phyloP scores from a whole-genome alignment of 768 basidiomycete genomes.

The Neoboletus subvelutipes region DNA sequence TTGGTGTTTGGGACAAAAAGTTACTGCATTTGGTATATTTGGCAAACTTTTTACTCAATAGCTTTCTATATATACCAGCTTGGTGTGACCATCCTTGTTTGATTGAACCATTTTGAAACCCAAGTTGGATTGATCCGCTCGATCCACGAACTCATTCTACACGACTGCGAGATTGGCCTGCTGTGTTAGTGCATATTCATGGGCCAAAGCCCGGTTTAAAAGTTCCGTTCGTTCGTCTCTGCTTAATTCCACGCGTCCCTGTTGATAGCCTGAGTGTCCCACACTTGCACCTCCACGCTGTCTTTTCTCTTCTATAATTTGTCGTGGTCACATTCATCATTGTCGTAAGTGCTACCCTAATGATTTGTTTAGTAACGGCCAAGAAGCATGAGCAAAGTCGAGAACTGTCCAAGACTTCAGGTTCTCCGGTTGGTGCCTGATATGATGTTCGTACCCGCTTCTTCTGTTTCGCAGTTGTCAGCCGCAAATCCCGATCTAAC shows the following conservation, averaged over 20 bases:
- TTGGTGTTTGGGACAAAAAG: not conserved
- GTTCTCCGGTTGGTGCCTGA: not conserved
- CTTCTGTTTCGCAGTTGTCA: not conserved
- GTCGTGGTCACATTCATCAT: too few species aligned
- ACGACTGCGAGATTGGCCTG: too few species aligned
- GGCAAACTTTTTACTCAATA: not conserved
- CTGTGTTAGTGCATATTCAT: not conserved
- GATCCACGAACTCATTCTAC: not conserved
- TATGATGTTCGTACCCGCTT: not conserved
- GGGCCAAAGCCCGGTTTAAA: too few species aligned
- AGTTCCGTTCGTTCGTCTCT: too few species aligned
- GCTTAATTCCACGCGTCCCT: too few species aligned
- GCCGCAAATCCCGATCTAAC: not conserved
- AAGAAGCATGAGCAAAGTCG: not conserved
- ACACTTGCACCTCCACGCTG: slow-evolving; percentile 3
- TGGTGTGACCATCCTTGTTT: slow-evolving; percentile 57
- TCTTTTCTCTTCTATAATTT: too few species aligned
- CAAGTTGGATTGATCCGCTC: not conserved
- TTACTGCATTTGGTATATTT: not conserved
- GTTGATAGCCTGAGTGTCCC: too few species aligned
- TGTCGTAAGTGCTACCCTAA: too few species aligned
- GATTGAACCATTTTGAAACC: slow-evolving; percentile 12
- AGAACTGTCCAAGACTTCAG: too few species aligned
- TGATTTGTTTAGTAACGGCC: not conserved
- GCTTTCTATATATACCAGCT: slow-evolving; percentile 35